Conservation (phyloP, 2,329 filamentous ascomycete species). For the Alternaria panax region DNA sequence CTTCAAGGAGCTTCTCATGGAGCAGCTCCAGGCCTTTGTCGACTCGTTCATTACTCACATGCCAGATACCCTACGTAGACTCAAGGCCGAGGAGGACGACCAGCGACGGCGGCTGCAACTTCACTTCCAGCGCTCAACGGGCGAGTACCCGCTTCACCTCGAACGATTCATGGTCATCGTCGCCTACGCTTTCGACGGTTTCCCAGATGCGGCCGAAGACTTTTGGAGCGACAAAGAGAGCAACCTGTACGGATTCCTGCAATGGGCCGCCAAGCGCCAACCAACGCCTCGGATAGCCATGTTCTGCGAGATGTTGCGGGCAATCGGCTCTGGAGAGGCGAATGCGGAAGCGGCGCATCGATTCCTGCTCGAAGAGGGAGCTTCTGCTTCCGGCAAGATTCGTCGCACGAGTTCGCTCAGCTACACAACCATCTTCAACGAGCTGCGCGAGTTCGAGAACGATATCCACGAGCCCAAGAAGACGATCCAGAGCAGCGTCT, state of each 20-base stretch:
- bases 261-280: conserved; percentile 94
- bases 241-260: conserved; percentile 91
- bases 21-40: conserved; percentile 83
- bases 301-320: conserved; percentile 94
- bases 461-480: conserved; percentile 76
- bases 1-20: conserved; percentile 77
- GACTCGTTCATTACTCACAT: conserved; percentile 95
- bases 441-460: conserved; percentile 82
- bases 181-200: conserved; percentile 86
- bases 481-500: conserved; percentile 68
- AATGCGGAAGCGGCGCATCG: conserved; percentile 86
- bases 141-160: conserved; percentile 65
- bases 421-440: conserved; percentile 91
- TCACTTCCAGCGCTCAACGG: conserved; percentile 58
- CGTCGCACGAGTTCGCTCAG: conserved; percentile 84
- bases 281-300: conserved; percentile 95
- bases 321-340: conserved; percentile 81
- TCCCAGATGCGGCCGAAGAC: conserved; percentile 81
- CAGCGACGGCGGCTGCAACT: conserved; percentile 66
- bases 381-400: conserved; percentile 74
- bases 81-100: conserved; percentile 89
- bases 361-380: conserved; percentile 86
- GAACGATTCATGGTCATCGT: conserved; percentile 93
- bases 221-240: conserved; percentile 95
- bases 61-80: conserved; percentile 85